Evolutionary conservation across 192 early-diverging fungal species (phyloP).

Genomic region (Backusella australiensis): DNA sequence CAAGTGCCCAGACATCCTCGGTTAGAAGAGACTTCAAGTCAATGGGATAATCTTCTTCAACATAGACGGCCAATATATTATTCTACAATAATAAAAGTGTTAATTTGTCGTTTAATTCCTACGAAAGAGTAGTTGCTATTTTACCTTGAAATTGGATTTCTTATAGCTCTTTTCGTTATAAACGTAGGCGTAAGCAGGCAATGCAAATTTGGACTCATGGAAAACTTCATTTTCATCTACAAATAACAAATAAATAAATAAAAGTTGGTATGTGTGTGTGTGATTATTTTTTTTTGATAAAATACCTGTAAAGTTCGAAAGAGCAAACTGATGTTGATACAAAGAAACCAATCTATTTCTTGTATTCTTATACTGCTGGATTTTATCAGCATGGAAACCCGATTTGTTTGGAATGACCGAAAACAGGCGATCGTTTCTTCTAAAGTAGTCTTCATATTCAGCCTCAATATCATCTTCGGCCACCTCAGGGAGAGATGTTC

Average conservation of each 20-base stretch:
- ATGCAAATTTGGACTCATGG: not conserved
- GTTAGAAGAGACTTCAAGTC: conserved; percentile 2
- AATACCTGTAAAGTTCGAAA: not conserved
- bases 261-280: not conserved
- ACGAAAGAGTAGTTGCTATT: not conserved
- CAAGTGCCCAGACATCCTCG: conserved; percentile 2
- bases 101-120: too few relatives aligned
- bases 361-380: not conserved
- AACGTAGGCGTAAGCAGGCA: not conserved
- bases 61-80: conserved; percentile 10
- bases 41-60: conserved; percentile 9
- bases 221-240: conserved; percentile 9
- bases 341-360: not conserved
- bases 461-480: not conserved
- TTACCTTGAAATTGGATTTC: not conserved
- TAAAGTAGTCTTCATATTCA: conserved; percentile 8
- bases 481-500: not conserved
- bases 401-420: not conserved
- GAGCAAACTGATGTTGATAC: conserved; percentile 1
- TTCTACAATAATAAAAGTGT: not conserved
- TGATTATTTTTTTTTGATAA: not conserved
- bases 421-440: conserved; percentile 9
- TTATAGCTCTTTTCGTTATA: not conserved
- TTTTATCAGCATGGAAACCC: not conserved
- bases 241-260: not conserved